Base-by-base conservation (phyloP, 306 rosid species). In the Mimosa pudica region DNA sequence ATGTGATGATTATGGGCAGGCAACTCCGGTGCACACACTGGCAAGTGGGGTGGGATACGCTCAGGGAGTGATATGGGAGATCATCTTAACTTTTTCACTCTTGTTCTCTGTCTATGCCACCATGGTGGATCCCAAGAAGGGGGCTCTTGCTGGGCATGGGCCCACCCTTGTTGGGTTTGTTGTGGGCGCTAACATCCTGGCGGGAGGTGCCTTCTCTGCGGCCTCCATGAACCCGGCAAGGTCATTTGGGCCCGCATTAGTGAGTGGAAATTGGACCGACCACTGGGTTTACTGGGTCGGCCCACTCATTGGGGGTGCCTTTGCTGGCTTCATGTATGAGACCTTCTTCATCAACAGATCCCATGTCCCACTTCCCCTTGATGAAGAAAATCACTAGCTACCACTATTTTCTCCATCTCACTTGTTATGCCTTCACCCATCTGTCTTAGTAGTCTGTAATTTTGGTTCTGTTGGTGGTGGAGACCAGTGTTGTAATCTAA, bases 211-310 rank as follows among this genome's bases (percentile, higher is more conserved):
- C 7, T 94, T 88, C 58, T 92, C 93, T 0, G 93, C 93, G 0
- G 95, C 89, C 24, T 91, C 98, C 1, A 94, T 94, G 95, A 94
- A 94, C 87, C 97, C 97, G 0, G 97, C 97, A 5, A 83, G 98
- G 6, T 89, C 97, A 4, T 94, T 94, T 73, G 98, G 98, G 63
- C 97, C 97, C 10, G 97, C 98, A 54, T 83, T 94, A 88, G 94
- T 90, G 5, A 74, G 86, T 68, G 87, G 97, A 55, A 77, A 87
- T 61, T 94, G 97, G 97, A 92, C 97, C 0, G 89, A 94, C 68
- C 93, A 94, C 18, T 94, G 97, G 98, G 91, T 94, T 58, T 92
- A 94, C 73, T 94, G 98, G 97, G 93, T 91, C 61, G 97, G 98
- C 7, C 98, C 98, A n/a, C 91, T 92, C 10, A 84, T 91, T 51